Percentiles rank a stretch among this genome's conserved stretches.
These are phyloP conservation scores for Colletotrichum tabaci DNA, from an alignment of 2,329 filamentous ascomycete genomes.

Conservation along the genomic window DNA sequence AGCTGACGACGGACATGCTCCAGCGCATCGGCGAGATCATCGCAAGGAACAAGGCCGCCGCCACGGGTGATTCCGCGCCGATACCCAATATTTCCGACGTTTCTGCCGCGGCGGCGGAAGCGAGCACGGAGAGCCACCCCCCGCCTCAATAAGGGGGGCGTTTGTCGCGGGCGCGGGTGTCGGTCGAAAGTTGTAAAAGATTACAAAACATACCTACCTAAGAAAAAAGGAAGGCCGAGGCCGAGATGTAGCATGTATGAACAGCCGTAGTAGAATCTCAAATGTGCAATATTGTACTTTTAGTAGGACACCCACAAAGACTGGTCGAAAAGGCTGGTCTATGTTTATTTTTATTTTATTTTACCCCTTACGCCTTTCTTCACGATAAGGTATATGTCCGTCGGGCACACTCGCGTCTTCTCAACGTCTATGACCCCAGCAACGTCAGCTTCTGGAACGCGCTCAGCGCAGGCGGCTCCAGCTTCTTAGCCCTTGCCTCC, in stretches of 20 bases:
- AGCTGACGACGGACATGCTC: slow-evolving; percentile 71
- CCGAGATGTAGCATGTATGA: slow-evolving; percentile 30
- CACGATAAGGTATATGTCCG: background rate
- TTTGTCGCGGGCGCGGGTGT: background rate
- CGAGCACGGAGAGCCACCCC: slow-evolving; percentile 18
- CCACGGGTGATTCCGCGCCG: slow-evolving; percentile 50
- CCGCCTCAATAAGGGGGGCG: slow-evolving; percentile 26
- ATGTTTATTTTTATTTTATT: background rate
- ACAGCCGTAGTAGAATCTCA: slow-evolving; percentile 36
- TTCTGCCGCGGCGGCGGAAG: slow-evolving; percentile 11
- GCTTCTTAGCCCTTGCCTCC: slow-evolving; percentile 60
- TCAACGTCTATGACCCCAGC: slow-evolving; percentile 56
- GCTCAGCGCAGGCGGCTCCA: slow-evolving; percentile 65
- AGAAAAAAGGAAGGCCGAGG: background rate
- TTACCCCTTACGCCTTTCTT: background rate
- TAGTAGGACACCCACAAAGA: slow-evolving; percentile 34
- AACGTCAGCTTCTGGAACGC: slow-evolving; percentile 65
- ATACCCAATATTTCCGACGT: background rate
- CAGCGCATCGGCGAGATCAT: slow-evolving; percentile 75
- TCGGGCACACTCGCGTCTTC: no score
- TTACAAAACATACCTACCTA: background rate
- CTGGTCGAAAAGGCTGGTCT: slow-evolving; percentile 15
- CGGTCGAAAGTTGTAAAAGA: background rate
- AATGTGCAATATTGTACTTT: slow-evolving; percentile 45
- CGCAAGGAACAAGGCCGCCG: slow-evolving; percentile 64